Conservation (phyloP, 352 stramenopile genomes). For the Phytophthora litchii region DNA sequence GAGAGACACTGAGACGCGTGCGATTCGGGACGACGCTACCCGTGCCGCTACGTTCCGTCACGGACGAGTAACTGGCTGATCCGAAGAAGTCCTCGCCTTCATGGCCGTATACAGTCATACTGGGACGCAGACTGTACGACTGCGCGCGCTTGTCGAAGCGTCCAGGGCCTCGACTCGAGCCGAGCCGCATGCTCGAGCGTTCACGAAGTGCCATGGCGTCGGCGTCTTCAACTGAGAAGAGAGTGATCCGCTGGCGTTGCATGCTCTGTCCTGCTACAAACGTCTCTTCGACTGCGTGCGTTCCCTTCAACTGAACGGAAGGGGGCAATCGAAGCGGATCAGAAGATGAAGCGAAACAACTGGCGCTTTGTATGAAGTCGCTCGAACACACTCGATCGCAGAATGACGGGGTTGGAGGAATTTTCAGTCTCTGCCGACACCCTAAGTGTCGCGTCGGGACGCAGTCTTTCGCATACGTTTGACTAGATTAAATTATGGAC, state of each 20-base stretch:
- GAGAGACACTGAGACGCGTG: constrained; percentile 66
- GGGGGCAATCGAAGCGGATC: neutral
- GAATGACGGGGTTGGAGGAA: constrained; percentile 35
- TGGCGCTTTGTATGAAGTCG: constrained; percentile 27
- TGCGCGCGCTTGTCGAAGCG: constrained; percentile 44
- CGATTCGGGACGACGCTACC: constrained; percentile 36
- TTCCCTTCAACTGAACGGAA: neutral
- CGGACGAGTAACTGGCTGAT: constrained; percentile 56
- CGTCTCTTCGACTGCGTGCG: neutral
- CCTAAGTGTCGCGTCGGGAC: constrained; percentile 17
- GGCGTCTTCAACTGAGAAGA: constrained; percentile 75
- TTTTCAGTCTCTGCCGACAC: constrained; percentile 28
- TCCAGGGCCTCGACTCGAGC: constrained; percentile 32
- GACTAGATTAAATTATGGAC: neutral
- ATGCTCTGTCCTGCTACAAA: constrained; percentile 17
- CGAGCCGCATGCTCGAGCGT: constrained; percentile 40
- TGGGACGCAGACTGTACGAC: constrained; percentile 65
- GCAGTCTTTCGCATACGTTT: constrained; percentile 17
- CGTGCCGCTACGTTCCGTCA: constrained; percentile 51
- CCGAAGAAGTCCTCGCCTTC: constrained; percentile 58
- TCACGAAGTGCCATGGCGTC: constrained; percentile 75
- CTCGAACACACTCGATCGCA: constrained; percentile 32
- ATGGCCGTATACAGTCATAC: constrained; percentile 69
- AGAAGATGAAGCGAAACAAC: constrained; percentile 7
- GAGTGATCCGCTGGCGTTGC: constrained; percentile 70